These are phyloP conservation scores for Fusarium euwallaceae DNA, from an alignment of 2,329 filamentous ascomycete species.

Conservation along the genomic window DNA sequence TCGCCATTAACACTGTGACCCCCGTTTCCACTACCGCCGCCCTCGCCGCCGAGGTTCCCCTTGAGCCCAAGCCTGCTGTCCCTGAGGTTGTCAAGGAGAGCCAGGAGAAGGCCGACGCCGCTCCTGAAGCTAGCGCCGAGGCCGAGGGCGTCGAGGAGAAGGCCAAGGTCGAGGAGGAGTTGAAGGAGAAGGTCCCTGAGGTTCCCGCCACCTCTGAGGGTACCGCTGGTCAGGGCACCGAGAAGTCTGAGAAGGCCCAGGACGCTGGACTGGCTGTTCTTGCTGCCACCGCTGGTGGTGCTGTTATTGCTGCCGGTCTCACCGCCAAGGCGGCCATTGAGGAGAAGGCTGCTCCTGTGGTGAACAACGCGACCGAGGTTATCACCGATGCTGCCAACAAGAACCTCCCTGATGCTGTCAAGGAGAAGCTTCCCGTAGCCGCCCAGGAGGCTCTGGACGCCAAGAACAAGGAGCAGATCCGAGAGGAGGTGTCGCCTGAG, in stretches of 20 bases:
- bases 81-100: conserved; percentile 75
- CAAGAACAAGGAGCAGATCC: conserved; percentile 57
- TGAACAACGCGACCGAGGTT: conserved; percentile 52
- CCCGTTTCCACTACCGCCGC: conserved; percentile 75
- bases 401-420: conserved; percentile 67
- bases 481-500: conserved; percentile 61
- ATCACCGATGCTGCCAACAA: conserved; percentile 58
- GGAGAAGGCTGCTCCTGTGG: conserved; percentile 55
- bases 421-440: conserved; percentile 63
- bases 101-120: conserved; percentile 73
- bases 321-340: conserved; percentile 52
- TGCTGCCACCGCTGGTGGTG: conserved; percentile 51
- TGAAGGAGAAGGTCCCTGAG: conserved; percentile 75
- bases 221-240: conserved; percentile 64
- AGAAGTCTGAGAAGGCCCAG: conserved; percentile 63
- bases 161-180: conserved; percentile 77
- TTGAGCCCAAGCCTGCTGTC: conserved; percentile 62
- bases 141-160: conserved; percentile 78
- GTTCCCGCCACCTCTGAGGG: conserved; percentile 70
- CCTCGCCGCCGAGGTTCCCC: conserved; percentile 76
- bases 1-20: conserved; percentile 65
- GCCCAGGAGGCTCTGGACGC: conserved; percentile 63
- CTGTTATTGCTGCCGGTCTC: conserved; percentile 48
- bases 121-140: conserved; percentile 77
- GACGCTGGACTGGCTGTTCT: conserved; percentile 57